These are phyloP conservation scores for Leptodontidium sp. DNA, from an alignment of 2,329 filamentous ascomycete species.

Conservation along the genomic window DNA sequence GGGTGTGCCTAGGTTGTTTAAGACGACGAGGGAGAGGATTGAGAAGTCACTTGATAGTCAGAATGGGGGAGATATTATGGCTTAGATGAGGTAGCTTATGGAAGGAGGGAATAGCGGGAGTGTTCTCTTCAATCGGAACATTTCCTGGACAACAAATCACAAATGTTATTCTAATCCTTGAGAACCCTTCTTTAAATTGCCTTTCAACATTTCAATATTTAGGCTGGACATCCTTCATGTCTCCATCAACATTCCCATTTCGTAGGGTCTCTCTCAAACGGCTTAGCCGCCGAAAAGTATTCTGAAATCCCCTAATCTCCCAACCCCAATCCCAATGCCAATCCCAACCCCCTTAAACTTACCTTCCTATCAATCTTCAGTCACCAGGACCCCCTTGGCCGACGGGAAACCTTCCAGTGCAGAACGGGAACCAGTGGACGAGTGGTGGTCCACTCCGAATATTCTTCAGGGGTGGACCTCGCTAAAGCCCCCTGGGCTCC, in stretches of 20 bases:
- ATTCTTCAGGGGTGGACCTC: not conserved
- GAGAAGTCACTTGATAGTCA: slow-evolving; percentile 10
- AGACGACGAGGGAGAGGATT: slow-evolving; percentile 42
- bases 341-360: not conserved
- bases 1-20: slow-evolving; percentile 49
- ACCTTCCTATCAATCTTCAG: no score
- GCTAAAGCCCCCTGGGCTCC: not conserved
- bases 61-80: slow-evolving; percentile 26
- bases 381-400: not conserved
- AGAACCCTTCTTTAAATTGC: no score
- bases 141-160: no score
- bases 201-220: no score
- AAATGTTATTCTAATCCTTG: no score
- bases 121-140: not conserved
- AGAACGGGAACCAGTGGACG: not conserved
- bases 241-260: no score
- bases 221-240: no score
- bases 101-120: not conserved
- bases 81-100: not conserved
- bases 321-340: not conserved
- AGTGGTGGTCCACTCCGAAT: not conserved
- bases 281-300: no score
- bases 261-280: no score
- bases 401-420: not conserved
- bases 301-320: not conserved